phyloP scores from a whole-genome alignment of 83 land plant species.

The Diphasiastrum complanatum region DNA sequence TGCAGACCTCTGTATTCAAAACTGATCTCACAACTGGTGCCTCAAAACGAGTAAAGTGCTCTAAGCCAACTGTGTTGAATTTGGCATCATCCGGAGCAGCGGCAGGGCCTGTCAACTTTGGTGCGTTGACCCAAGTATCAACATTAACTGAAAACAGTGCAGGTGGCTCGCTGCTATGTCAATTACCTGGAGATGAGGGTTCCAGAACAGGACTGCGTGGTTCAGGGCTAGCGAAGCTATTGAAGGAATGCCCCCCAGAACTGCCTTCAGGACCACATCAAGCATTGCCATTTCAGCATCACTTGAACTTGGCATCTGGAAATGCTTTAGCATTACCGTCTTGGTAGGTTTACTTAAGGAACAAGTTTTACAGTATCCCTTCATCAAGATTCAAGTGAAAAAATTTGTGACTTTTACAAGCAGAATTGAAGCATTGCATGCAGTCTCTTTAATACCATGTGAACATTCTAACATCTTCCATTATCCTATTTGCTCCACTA shows the following conservation, averaged over 20 bases:
- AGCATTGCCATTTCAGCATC: no score
- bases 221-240: background rate
- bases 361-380: no score
- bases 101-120: background rate
- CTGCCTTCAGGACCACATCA: no score
- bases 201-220: conserved; percentile 9
- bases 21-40: conserved; percentile 6
- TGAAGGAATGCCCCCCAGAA: background rate
- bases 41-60: conserved; percentile 2
- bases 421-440: no score
- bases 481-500: no score
- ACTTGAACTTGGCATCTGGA: no score
- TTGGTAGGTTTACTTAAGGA: no score
- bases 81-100: conserved; percentile 2
- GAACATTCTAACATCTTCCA: no score
- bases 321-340: no score
- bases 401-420: no score
- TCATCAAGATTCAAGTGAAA: no score
- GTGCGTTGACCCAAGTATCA: background rate
- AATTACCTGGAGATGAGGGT: conserved; percentile 8
- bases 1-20: conserved; percentile 10
- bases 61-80: background rate
- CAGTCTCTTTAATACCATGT: no score
- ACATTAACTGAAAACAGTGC: background rate
- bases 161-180: background rate